Percentiles rank a stretch among this genome's conserved stretches.
These are phyloP conservation scores for Nevesoporus exiguus DNA, from an alignment of 768 basidiomycete genomes.

Conservation along the genomic window DNA sequence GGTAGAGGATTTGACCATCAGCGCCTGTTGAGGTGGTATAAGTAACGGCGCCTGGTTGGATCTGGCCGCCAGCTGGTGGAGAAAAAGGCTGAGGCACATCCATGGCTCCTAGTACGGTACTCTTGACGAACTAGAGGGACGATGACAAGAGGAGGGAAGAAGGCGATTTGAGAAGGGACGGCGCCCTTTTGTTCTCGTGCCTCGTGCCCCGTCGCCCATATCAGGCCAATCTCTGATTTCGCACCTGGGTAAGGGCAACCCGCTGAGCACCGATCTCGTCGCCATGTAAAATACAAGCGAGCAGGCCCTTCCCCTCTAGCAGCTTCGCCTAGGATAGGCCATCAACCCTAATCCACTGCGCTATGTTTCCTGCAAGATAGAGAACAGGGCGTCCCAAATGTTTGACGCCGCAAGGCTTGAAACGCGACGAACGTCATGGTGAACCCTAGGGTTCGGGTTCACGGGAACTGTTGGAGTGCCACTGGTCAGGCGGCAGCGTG, in stretches of 20 bases:
- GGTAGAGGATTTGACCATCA: constrained; percentile 64
- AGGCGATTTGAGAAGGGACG: background rate
- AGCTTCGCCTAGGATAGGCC: background rate
- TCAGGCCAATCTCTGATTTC: constrained; percentile 32
- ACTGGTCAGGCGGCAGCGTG: background rate
- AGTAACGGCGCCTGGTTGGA: constrained; percentile 65
- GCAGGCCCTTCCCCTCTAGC: background rate
- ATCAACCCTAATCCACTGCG: background rate
- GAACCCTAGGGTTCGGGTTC: constrained; percentile 9
- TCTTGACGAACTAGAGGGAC: constrained; percentile 19
- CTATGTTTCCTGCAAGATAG: background rate
- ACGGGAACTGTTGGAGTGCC: background rate
- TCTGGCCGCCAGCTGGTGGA: constrained; percentile 37
- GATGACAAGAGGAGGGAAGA: constrained; percentile 13
- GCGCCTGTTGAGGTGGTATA: constrained; percentile 63
- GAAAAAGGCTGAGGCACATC: constrained; percentile 31
- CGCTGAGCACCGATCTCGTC: background rate
- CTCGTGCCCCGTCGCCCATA: constrained; percentile 30
- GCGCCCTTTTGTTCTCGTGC: constrained; percentile 26
- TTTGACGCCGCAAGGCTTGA: constrained; percentile 23
- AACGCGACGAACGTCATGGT: background rate
- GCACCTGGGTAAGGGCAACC: constrained; percentile 1
- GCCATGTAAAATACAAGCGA: background rate
- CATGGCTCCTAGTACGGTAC: constrained; percentile 19
- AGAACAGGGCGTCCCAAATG: constrained; percentile 32